These are phyloP conservation scores for Panellus pusillus DNA, from an alignment of 768 basidiomycete genomes.

Conservation along the genomic window DNA sequence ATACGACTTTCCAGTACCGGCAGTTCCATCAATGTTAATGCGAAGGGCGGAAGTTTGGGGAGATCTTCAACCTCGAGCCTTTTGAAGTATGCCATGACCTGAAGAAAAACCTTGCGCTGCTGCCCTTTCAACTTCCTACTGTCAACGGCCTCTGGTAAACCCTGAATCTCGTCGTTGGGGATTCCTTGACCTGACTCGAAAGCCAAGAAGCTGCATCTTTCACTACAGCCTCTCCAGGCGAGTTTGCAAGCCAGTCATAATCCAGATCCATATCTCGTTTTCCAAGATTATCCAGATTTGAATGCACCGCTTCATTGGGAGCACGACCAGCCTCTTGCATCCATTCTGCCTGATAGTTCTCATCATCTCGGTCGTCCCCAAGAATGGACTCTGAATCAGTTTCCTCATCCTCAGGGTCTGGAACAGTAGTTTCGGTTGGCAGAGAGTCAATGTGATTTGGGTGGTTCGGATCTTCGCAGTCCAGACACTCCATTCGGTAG, in stretches of 20 bases:
- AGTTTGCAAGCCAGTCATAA: constrained; percentile 25
- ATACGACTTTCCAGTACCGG: constrained; percentile 30
- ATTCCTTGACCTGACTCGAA: constrained; percentile 20
- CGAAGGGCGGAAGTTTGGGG: constrained; percentile 10
- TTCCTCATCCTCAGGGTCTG: background rate
- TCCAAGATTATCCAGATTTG: constrained; percentile 17
- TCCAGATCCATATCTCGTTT: constrained; percentile 22
- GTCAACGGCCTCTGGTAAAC: constrained; percentile 17
- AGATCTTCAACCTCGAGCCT: background rate
- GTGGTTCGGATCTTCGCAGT: background rate
- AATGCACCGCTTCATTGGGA: constrained; percentile 19
- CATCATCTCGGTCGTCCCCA: constrained; percentile 4
- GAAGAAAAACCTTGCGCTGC: constrained; percentile 13
- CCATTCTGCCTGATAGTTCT: constrained; percentile 23
- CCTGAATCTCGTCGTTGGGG: constrained; percentile 25
- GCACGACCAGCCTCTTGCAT: constrained; percentile 23
- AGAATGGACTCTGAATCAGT: constrained; percentile 19
- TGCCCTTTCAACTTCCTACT: constrained; percentile 10
- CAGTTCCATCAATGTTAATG: constrained; percentile 30
- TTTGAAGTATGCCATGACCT: constrained; percentile 20
- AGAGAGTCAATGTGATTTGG: constrained; percentile 5
- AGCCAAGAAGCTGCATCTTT: constrained; percentile 20
- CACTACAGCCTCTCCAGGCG: constrained; percentile 7
- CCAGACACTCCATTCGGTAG: constrained; percentile 14
- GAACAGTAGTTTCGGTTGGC: background rate